Evolutionary conservation across 1,284 basidiomycete genomes (phyloP).

Genomic region (Trichosporon faecale): DNA sequence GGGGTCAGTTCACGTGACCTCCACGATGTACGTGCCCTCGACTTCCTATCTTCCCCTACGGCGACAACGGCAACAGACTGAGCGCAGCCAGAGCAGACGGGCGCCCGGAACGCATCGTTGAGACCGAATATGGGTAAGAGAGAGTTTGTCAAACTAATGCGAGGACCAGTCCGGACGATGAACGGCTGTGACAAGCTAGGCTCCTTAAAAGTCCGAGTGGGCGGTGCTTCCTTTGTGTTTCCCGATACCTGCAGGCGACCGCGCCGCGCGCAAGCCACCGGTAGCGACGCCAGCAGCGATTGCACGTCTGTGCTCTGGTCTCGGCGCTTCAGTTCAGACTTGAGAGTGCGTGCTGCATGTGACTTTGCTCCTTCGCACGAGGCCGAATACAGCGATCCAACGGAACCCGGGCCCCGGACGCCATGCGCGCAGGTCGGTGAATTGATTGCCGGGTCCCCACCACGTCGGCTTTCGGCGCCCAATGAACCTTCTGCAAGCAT

Average conservation of each 20-base stretch:
- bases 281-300: background rate
- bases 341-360: background rate
- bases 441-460: slow-evolving; percentile 3
- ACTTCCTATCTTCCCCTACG: no score
- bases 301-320: no score
- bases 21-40: no score
- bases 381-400: background rate
- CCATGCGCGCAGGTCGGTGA: background rate
- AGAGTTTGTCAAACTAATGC: no score
- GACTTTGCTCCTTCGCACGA: background rate
- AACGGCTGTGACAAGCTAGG: background rate
- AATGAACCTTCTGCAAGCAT: background rate
- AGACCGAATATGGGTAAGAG: no score
- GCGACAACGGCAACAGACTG: no score
- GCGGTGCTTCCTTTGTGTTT: background rate
- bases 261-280: background rate
- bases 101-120: no score
- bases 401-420: slow-evolving; percentile 1
- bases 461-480: background rate
- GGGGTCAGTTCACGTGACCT: no score
- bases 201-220: background rate
- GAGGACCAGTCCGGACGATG: no score
- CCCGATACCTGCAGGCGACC: background rate
- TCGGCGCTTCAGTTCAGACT: background rate
- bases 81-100: no score